phyloP scores from a whole-genome alignment of 257 asterid species.

The Capsicum baccatum region DNA sequence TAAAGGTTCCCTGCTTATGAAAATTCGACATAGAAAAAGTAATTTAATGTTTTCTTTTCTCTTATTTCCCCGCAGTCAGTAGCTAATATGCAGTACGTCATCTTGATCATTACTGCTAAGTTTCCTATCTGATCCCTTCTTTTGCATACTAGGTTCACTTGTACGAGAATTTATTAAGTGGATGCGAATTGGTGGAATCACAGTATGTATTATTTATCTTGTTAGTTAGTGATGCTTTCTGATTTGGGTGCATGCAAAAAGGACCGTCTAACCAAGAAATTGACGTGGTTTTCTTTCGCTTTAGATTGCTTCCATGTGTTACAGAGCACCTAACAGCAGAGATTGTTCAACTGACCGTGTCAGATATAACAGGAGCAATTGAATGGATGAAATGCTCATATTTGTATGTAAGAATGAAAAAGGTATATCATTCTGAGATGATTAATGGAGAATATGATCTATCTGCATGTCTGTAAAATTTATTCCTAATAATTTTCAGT shows the following conservation, averaged over 20 bases:
- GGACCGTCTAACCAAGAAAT: slow-evolving; percentile 26
- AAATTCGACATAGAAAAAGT: neutral
- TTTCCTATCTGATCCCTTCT: slow-evolving; percentile 27
- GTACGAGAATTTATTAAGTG: slow-evolving; percentile 88
- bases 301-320: slow-evolving; percentile 87
- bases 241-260: neutral
- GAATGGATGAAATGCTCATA: slow-evolving; percentile 98
- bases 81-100: slow-evolving; percentile 20
- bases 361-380: slow-evolving; percentile 89
- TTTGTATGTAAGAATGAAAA: slow-evolving; percentile 91
- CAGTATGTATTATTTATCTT: slow-evolving; percentile 71
- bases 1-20: neutral
- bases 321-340: slow-evolving; percentile 98
- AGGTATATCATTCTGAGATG: slow-evolving; percentile 59
- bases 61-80: neutral
- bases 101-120: slow-evolving; percentile 21
- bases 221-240: slow-evolving; percentile 18
- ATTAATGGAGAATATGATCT: slow-evolving; percentile 31
- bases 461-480: slow-evolving; percentile 29
- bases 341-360: slow-evolving; percentile 88
- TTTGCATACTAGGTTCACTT: slow-evolving; percentile 73
- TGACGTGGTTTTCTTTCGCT: slow-evolving; percentile 42
- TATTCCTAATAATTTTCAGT: slow-evolving; percentile 45
- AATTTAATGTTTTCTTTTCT: neutral
- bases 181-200: slow-evolving; percentile 97